phyloP scores from a whole-genome alignment of 169 alveolate genomes.

The Cryptosporidium muris region DNA sequence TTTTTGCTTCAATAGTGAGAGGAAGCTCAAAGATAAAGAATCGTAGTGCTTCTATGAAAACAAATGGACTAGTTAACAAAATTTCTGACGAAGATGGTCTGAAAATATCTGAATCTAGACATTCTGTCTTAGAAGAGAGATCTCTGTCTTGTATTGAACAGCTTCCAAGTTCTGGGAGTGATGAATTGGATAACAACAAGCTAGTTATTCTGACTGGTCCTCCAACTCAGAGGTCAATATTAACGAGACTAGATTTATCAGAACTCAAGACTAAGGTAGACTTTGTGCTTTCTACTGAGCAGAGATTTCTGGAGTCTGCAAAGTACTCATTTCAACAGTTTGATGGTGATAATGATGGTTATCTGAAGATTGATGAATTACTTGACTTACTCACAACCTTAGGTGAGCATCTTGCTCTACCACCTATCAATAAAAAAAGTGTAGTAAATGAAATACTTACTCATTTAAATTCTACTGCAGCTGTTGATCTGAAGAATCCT shows the following conservation, averaged over 20 bases:
- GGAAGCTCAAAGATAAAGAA: constrained; percentile 31
- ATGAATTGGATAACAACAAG: not conserved
- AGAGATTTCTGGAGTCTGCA: constrained; percentile 27
- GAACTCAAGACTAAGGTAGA: constrained; percentile 37
- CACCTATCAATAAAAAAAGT: constrained; percentile 48
- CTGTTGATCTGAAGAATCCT: constrained; percentile 21
- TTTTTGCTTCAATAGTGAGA: constrained; percentile 42
- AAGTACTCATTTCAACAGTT: constrained; percentile 30
- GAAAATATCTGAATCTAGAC: not conserved
- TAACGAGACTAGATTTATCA: constrained; percentile 27
- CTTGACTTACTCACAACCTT: constrained; percentile 42
- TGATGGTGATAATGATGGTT: constrained; percentile 41
- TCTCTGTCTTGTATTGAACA: not conserved
- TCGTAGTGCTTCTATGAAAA: constrained; percentile 21
- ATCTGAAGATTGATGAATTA: constrained; percentile 36
- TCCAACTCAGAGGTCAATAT: constrained; percentile 36
- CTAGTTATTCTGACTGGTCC: constrained; percentile 15
- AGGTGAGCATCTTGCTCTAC: constrained; percentile 60
- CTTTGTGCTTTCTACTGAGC: constrained; percentile 31
- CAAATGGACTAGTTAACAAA: not conserved
- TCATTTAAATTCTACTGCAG: constrained; percentile 21
- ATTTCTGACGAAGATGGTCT: not conserved
- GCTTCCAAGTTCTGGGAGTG: not conserved
- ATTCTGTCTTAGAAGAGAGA: not conserved
- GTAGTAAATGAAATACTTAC: constrained; percentile 53